Evolutionary conservation across 129 eudicot genomes (phyloP), one percentile per base, ranked within the genome.

Genomic region (Flaveria bidentis): DNA sequence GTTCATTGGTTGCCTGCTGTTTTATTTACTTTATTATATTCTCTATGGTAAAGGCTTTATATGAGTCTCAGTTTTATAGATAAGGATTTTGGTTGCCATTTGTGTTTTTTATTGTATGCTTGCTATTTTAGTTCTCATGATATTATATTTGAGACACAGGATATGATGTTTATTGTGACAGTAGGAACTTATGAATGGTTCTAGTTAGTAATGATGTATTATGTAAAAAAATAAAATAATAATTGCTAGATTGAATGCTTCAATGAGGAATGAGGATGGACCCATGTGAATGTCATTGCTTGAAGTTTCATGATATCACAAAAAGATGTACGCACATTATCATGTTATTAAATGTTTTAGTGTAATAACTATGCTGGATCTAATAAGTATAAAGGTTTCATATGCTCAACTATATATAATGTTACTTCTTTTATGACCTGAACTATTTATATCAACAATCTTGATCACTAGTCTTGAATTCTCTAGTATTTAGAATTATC

Each of bases 251-350:
- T 49, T 78, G 25, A 55, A 56, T 69, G 13, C 36, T 42, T 28
- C 14, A 11, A 45, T 78, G 39, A 69, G 60, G 28, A 69, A 14
- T 78, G 39, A 69, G 60, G 28, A 69, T 20, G 65, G 57, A 28
- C 41, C 61, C 64, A 57, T 76, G 82, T 78, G 70, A 69, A 78
- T 44, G 67, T 16, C 2, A 71, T 42, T 30, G 82, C 44, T 71
- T 36, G 30, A 11, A 71, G 36, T 47, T 46, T 71, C 8, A 46
- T 71, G 26, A 45, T 30, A 71, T 58, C 39, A 45, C 49, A 33
- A 47, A n/a, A 69, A 70, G 14, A 12, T 30, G 64, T 52, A 41
- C 44, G 18, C 2, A 71, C 28, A 33, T 78, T 77, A 12, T 71
- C 49, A n/a, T 68, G 57, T 5, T 5, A 55, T 39, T 41, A 25